Conservation (phyloP, 192 early-diverging fungal genomes). For the Coemansia sp. region DNA sequence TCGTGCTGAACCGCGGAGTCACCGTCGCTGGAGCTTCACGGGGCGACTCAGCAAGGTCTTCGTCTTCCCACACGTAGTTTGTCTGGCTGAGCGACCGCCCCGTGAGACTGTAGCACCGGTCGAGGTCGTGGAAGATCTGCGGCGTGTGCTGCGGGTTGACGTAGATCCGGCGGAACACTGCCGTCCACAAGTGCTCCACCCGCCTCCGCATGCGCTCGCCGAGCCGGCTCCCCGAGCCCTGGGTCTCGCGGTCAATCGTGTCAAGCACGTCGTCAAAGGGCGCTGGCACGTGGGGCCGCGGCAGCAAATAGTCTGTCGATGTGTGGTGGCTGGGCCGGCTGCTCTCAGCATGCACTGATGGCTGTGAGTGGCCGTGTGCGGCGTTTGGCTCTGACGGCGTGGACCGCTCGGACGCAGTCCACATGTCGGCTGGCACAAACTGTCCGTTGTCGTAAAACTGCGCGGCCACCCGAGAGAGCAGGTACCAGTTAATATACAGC, state of each 20-base stretch:
- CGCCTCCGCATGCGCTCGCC: constrained; percentile 8
- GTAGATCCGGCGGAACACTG: constrained; percentile 47
- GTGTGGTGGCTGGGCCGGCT: constrained; percentile 31
- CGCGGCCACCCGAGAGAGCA: constrained; percentile 33
- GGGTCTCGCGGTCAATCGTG: constrained; percentile 21
- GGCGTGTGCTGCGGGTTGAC: constrained; percentile 37
- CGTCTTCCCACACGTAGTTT: constrained; percentile 5
- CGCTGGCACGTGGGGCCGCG: constrained; percentile 27
- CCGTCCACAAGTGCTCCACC: neutral
- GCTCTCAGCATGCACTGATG: neutral
- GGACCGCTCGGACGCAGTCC: neutral
- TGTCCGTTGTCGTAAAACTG: constrained; percentile 45
- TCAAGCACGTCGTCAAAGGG: constrained; percentile 27
- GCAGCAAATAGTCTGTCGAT: constrained; percentile 43
- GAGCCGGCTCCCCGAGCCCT: constrained; percentile 10
- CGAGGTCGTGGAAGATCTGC: constrained; percentile 27
- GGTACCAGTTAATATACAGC: constrained; percentile 42
- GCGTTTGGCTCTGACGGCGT: neutral
- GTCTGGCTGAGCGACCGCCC: constrained; percentile 6
- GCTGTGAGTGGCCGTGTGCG: neutral
- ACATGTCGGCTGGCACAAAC: constrained; percentile 40
- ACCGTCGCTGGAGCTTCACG: neutral
- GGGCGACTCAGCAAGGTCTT: neutral
- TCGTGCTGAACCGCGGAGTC: constrained; percentile 37
- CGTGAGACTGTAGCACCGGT: constrained; percentile 38